Evolutionary conservation across 2,329 filamentous ascomycete species (phyloP).

Genomic region (Ceratocystis cubensis): DNA sequence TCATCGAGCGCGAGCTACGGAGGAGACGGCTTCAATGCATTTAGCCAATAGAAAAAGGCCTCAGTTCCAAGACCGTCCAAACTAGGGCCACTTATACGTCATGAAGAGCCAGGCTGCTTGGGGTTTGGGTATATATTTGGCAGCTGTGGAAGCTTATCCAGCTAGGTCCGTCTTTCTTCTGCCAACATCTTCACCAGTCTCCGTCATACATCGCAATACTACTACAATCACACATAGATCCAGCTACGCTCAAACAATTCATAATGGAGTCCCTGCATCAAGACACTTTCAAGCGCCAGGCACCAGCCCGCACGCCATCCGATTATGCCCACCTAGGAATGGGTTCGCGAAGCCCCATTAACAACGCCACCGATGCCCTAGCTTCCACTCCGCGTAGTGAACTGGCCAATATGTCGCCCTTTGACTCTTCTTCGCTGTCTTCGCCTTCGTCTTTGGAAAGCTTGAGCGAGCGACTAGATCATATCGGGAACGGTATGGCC

Average conservation of each 20-base stretch:
- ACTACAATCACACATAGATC: not conserved
- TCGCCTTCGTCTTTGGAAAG: constrained; percentile 3
- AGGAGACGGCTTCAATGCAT: not conserved
- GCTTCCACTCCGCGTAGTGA: constrained; percentile 11
- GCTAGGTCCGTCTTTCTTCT: not conserved
- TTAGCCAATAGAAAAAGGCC: not conserved
- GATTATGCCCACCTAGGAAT: constrained; percentile 13
- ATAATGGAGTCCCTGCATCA: constrained; percentile 18
- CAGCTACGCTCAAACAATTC: not conserved
- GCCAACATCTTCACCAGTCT: not conserved
- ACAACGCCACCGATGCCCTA: not conserved
- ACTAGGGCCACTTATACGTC: not conserved
- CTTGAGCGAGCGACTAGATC: constrained; percentile 6
- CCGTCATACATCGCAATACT: not conserved
- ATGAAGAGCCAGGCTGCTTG: not conserved
- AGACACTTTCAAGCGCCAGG: constrained; percentile 19
- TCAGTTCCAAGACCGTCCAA: not conserved
- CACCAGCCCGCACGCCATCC: constrained; percentile 12
- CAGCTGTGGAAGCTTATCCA: not conserved
- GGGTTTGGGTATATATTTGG: not conserved
- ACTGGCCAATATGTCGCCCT: constrained; percentile 7
- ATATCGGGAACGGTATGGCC: constrained; percentile 13
- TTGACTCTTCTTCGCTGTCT: not conserved
- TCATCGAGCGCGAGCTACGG: not conserved
- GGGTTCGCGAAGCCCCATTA: not conserved